Evolutionary conservation across 352 stramenopile genomes (phyloP).

Genomic region (Globisporangium orthogonon): DNA sequence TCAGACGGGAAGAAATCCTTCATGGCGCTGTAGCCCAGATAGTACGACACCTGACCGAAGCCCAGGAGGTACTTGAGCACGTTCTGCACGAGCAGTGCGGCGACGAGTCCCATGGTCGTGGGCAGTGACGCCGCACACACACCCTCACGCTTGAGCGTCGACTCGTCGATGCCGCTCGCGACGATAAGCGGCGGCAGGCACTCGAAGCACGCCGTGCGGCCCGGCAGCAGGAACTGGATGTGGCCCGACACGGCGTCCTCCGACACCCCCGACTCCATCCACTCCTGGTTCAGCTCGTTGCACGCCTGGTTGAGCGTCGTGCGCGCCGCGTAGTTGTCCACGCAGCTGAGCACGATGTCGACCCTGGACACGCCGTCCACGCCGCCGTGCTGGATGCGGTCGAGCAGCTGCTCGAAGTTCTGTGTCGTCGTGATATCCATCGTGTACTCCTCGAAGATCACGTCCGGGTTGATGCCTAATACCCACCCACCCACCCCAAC

Average conservation of each 20-base stretch:
- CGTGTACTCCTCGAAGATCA: conserved; percentile 84
- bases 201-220: conserved; percentile 86
- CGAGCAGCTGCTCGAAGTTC: conserved; percentile 83
- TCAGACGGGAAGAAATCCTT: conserved; percentile 84
- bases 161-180: conserved; percentile 80
- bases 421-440: conserved; percentile 82
- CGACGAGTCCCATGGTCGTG: conserved; percentile 88
- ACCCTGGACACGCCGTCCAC: conserved; percentile 50
- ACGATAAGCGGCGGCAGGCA: conserved; percentile 85
- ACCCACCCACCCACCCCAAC: not conserved
- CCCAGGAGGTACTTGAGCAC: conserved; percentile 80
- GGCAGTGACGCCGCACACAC: conserved; percentile 86
- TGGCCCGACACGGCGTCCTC: conserved; percentile 87
- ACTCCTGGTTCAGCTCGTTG: conserved; percentile 80
- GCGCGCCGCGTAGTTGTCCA: conserved; percentile 88
- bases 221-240: conserved; percentile 84
- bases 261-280: conserved; percentile 90
- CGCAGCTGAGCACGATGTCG: conserved; percentile 84
- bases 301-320: conserved; percentile 86
- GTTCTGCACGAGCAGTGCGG: conserved; percentile 85
- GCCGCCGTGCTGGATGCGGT: conserved; percentile 65
- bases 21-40: conserved; percentile 84
- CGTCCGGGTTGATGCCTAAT: conserved; percentile 84
- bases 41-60: conserved; percentile 87
- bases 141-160: conserved; percentile 82